Evolutionary conservation across 495 filamentous ascomycete species (phyloP).

Genomic region (Neurospora sp.): DNA sequence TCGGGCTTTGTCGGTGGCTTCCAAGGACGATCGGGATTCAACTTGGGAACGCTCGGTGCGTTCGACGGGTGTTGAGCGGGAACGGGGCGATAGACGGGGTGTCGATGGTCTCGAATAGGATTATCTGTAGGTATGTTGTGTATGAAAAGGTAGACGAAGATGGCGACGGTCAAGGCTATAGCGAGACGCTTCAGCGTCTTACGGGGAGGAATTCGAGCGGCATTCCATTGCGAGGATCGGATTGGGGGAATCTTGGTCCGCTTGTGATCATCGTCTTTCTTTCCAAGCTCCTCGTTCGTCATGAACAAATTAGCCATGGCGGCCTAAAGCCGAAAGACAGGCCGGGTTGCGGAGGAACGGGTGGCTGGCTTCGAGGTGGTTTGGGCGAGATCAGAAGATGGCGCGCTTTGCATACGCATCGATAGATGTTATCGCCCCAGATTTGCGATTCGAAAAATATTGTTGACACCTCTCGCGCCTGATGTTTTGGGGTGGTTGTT

Average conservation of each 20-base stretch:
- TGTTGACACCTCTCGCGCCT: not conserved
- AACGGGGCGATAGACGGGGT: conserved; percentile 18
- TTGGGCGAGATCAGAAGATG: not conserved
- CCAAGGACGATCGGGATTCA: conserved; percentile 8
- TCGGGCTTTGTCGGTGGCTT: conserved; percentile 1
- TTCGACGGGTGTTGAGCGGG: conserved; percentile 9
- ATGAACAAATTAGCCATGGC: conserved; percentile 18
- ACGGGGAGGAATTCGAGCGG: conserved; percentile 24
- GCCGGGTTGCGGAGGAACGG: not conserved
- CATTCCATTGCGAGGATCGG: conserved; percentile 22
- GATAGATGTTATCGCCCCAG: not conserved
- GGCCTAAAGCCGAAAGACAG: not conserved
- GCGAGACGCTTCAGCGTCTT: conserved; percentile 30
- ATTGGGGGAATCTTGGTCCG: conserved; percentile 16
- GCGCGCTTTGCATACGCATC: not conserved
- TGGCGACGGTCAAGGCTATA: conserved; percentile 19
- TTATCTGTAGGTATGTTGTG: conserved; percentile 32
- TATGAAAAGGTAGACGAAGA: conserved; percentile 33
- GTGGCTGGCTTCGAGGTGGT: not conserved
- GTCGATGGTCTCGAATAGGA: conserved; percentile 19
- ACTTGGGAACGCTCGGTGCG: conserved; percentile 13
- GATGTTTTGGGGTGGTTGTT: not conserved
- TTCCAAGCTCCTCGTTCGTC: conserved; percentile 35
- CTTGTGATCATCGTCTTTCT: conserved; percentile 44
- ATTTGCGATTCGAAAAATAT: not conserved